A percentile compares a stretch with the other conserved stretches of the same genome.
phyloP scores from a whole-genome alignment of 1,284 basidiomycete species.

The Ceratobasidium sp. region DNA sequence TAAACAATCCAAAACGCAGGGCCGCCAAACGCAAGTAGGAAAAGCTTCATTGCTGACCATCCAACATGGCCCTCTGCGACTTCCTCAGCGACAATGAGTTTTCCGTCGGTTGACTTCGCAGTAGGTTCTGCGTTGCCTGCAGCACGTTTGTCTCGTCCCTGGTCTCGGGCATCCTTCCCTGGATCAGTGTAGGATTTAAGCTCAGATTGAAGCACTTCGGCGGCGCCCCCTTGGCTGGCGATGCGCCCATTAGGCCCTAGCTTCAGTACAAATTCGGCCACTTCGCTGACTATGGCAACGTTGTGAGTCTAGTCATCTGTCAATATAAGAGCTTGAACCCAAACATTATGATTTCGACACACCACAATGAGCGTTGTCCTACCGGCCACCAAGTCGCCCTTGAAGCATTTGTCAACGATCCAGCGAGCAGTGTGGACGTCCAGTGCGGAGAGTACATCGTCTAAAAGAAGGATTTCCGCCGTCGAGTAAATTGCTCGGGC shows the following conservation, averaged over 20 bases:
- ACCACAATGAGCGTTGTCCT: constrained; percentile 59
- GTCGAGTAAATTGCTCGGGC: constrained; percentile 83
- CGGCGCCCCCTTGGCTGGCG: constrained; percentile 61
- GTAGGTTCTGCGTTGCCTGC: constrained; percentile 50
- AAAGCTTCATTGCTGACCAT: constrained; percentile 55
- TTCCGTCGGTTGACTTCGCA: constrained; percentile 55
- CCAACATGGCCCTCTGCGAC: constrained; percentile 67
- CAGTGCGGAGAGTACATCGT: constrained; percentile 54
- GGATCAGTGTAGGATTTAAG: constrained; percentile 48
- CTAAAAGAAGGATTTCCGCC: constrained; percentile 70
- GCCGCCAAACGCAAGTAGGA: constrained; percentile 56
- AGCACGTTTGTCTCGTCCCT: constrained; percentile 42
- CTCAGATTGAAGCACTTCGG: constrained; percentile 58
- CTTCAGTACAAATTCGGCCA: constrained; percentile 56
- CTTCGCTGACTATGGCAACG: constrained; percentile 55
- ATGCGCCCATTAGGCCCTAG: constrained; percentile 63
- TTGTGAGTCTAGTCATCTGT: constrained; percentile 54
- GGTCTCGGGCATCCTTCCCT: constrained; percentile 57
- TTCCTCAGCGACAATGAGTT: constrained; percentile 70
- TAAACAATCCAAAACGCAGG: constrained; percentile 55
- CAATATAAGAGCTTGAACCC: neutral
- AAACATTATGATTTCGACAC: constrained; percentile 1
- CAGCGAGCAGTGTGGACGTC: constrained; percentile 59
- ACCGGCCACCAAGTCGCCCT: constrained; percentile 55
- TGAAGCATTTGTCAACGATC: constrained; percentile 58